phyloP scores from a whole-genome alignment of 495 filamentous ascomycete species.

The Massariosphaeria phaeospora region DNA sequence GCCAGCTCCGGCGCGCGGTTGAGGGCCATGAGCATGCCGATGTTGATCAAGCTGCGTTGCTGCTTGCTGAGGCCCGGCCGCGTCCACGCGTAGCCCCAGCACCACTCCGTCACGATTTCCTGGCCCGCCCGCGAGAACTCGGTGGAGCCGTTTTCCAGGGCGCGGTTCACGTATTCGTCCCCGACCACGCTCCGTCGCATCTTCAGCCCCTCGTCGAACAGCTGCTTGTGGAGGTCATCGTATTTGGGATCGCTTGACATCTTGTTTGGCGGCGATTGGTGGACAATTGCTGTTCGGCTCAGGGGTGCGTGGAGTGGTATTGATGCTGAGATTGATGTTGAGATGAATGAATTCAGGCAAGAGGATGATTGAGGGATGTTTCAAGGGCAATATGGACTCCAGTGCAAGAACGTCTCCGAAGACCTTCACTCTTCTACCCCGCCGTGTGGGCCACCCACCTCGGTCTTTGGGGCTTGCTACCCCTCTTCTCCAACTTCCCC shows the following conservation, averaged over 20 bases:
- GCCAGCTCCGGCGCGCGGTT: conserved; percentile 51
- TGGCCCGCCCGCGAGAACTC: conserved; percentile 51
- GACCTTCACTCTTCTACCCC: conserved; percentile 8
- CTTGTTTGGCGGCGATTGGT: conserved; percentile 13
- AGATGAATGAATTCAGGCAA: conserved; percentile 9
- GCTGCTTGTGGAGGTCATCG: conserved; percentile 44
- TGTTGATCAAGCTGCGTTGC: conserved; percentile 52
- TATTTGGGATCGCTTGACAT: conserved; percentile 31
- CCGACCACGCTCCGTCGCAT: conserved; percentile 52
- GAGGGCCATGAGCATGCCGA: conserved; percentile 53
- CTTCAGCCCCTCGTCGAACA: conserved; percentile 55
- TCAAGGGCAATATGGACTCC: conserved; percentile 15
- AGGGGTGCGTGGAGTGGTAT: conserved; percentile 2
- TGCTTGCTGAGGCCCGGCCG: conserved; percentile 53
- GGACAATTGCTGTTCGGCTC: conserved; percentile 3
- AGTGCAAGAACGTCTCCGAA: background rate
- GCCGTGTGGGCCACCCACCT: conserved; percentile 16
- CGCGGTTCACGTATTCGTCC: conserved; percentile 49
- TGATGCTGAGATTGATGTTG: background rate
- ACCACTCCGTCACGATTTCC: conserved; percentile 51
- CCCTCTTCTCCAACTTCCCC: conserved; percentile 27
- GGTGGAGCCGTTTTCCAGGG: conserved; percentile 44
- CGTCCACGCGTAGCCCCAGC: conserved; percentile 54
- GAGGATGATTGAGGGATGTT: background rate
- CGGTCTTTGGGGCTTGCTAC: conserved; percentile 9